phyloP scores from a whole-genome alignment of 108 stramenopile species.

The Ochromonas danica region DNA sequence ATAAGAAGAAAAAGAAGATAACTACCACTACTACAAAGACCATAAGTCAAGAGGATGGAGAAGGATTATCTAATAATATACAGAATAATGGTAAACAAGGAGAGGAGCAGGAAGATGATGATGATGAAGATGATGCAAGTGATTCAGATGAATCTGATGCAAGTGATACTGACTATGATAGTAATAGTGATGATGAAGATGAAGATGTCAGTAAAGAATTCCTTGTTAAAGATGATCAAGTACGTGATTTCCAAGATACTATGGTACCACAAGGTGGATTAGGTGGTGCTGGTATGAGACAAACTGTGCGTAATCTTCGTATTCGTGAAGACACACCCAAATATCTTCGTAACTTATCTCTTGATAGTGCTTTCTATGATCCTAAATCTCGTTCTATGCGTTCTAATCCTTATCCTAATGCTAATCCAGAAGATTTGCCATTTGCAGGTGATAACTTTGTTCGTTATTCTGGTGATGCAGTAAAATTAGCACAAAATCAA shows the following conservation, averaged over 20 bases:
- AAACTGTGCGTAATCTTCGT: constrained; percentile 93
- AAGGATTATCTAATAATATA: constrained; percentile 30
- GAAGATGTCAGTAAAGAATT: constrained; percentile 56
- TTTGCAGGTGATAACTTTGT: constrained; percentile 97
- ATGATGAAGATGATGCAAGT: constrained; percentile 14
- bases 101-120: background rate
- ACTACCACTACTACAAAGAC: too few relatives aligned
- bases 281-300: constrained; percentile 96
- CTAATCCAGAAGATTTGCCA: constrained; percentile 62
- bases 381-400: constrained; percentile 94
- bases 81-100: constrained; percentile 39
- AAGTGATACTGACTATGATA: constrained; percentile 70
- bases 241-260: constrained; percentile 81
- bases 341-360: constrained; percentile 92
- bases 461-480: constrained; percentile 81
- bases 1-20: constrained; percentile 44
- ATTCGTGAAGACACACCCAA: constrained; percentile 99
- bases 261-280: constrained; percentile 94
- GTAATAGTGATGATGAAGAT: constrained; percentile 76
- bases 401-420: constrained; percentile 89
- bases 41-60: constrained; percentile 38
- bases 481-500: constrained; percentile 66
- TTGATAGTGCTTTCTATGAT: constrained; percentile 89
- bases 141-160: too few relatives aligned
- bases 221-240: constrained; percentile 73